Base-by-base conservation (phyloP, 1,284 basidiomycete genomes). In the Ganoderma lingzhi region DNA sequence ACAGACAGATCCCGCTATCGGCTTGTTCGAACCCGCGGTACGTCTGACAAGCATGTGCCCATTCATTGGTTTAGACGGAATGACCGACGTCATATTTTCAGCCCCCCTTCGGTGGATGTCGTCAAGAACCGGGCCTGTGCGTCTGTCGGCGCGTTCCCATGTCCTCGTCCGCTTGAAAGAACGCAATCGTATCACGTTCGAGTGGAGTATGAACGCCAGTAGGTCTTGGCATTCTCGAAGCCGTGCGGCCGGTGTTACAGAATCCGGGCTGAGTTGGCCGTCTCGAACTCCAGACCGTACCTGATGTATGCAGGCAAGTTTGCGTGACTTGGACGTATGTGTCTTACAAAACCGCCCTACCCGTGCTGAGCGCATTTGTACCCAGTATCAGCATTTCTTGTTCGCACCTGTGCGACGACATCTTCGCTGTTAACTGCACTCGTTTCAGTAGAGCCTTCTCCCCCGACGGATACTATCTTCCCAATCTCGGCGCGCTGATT, bases 1-100 rank as follows among this genome's bases (percentile, higher is more conserved):
- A 17, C 80, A 78, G 59, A 78, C 79, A 2, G 87, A 87, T 0
- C 76, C 89, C 32, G 73, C 80, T 30, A 84, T 85, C 17, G 79
- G 85, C 28, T 70, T 89, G 2, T 89, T 87, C 70, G 88, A 89
- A 76, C 82, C 86, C 66, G 84, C 87, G 60, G 86, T 82, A 62
- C 19, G 72, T 39, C 37, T 28, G 42, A 14, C 32, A 17, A 58
- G 15, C 8, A 30, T 5, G n/a, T 10, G 56, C 56, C 35, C 6
- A 23, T 39, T n/a, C n/a, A 59, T 60, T 9, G 35, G 17, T 3
- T 19, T n/a, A 19, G 0, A 41, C 37, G n/a, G 12, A 5, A 10
- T 19, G 56, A 64, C n/a, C 53, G 42, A 44, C 48, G 28, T 37
- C 28, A 51, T 65, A 39, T 5, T 63, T 55, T 23, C 62, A 86